phyloP scores from a whole-genome alignment of 192 early-diverging fungal genomes.

The Coemansia sp. region DNA sequence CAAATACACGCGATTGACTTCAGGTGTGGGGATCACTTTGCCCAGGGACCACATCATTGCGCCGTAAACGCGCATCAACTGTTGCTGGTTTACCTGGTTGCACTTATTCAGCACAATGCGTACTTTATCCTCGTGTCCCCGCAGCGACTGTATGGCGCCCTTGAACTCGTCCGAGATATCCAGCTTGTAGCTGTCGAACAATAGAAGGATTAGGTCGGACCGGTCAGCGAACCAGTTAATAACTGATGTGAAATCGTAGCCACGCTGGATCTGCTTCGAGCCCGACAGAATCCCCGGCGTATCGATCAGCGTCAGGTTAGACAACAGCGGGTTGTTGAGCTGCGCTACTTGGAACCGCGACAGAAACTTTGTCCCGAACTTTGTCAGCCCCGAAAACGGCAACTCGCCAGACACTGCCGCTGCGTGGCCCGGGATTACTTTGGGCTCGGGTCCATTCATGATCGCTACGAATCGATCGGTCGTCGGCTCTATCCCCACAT shows the following conservation, averaged over 20 bases:
- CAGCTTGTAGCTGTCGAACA: constrained; percentile 91
- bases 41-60: constrained; percentile 94
- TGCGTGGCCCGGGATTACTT: constrained; percentile 86
- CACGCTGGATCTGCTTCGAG: constrained; percentile 83
- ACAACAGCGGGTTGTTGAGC: constrained; percentile 72
- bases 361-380: constrained; percentile 81
- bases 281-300: constrained; percentile 91
- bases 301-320: constrained; percentile 86
- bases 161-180: constrained; percentile 93
- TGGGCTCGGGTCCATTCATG: constrained; percentile 72
- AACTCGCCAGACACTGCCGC: constrained; percentile 82
- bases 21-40: constrained; percentile 85
- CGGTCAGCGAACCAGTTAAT: constrained; percentile 90
- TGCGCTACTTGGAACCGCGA: constrained; percentile 87
- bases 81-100: constrained; percentile 84
- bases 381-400: constrained; percentile 80
- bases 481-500: constrained; percentile 89
- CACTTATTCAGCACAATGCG: constrained; percentile 88
- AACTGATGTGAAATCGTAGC: constrained; percentile 80
- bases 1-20: constrained; percentile 86
- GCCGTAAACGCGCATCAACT: constrained; percentile 91
- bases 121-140: constrained; percentile 88
- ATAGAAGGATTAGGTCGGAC: constrained; percentile 78
- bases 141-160: constrained; percentile 72
- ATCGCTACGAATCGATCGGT: constrained; percentile 89